Evolutionary conservation across 2,329 filamentous ascomycete species (phyloP), one percentile per base, ranked within the genome.

Genomic region (Diaporthe sp.): DNA sequence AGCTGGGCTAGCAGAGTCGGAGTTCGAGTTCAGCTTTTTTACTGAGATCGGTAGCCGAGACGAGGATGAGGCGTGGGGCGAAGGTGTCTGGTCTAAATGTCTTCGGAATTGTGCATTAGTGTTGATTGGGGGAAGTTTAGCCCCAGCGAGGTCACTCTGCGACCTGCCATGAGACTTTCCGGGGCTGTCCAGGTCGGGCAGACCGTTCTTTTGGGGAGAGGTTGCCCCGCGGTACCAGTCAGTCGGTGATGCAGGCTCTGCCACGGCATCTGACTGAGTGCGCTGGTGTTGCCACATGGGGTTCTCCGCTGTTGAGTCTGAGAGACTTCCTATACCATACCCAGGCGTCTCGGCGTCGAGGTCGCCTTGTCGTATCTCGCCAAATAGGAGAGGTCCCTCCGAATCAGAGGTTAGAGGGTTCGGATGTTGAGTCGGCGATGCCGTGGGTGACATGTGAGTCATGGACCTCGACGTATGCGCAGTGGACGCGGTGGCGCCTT

Each of bases 271-370:
- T 58, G 90, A 92, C 74, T 88, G 84, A 78, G 87, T 91, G 77
- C 89, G 86, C 72, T 87, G 86, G 77, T 89, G 87, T 54, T 81
- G 76, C 69, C 82, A 80, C 76, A 82, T 85, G 75, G 88, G 83
- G 77, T 87, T 88, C 76, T 89, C 87, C 77, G 93, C 83, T 80
- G 88, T 91, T n/a, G 93, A 92, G 80, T 96, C 94, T 57, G 93
- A 94, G 30, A 92, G 92, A 82, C 92, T 89, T 75, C 89, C 85
- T 77, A 93, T 93, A 69, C 92, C 92, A 83, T 91, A 91, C 7
- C 90, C 91, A 69, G 87, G 85, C 66, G 88, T 84, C 28, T 86
- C 82, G 35, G 86, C 80, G 77, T 89, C 86, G 78, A 86, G 87
- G 77, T 90, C 87, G 50, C 90, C 86, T n/a, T 90, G 88, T 38